phyloP scores from a whole-genome alignment of 495 filamentous ascomycete genomes.

The Penicillium macrosclerotiorum region DNA sequence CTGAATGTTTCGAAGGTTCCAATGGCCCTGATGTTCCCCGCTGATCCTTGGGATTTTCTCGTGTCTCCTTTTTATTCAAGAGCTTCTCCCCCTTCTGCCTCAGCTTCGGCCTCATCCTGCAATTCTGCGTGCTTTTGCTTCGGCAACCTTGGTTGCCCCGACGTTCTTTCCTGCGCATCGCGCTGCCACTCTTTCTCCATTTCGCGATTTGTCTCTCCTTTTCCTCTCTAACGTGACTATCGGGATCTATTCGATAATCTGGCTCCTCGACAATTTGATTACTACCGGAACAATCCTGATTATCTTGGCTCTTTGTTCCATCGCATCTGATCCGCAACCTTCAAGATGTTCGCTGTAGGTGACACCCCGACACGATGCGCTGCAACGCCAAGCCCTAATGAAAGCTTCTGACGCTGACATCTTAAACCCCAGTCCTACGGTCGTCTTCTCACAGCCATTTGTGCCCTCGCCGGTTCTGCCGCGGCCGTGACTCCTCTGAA shows the following conservation, averaged over 20 bases:
- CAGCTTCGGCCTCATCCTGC: neutral
- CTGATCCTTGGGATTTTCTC: slow-evolving; percentile 1
- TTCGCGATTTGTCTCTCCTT: slow-evolving; percentile 3
- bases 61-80: neutral
- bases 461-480: slow-evolving; percentile 49
- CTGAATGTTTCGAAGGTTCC: no score
- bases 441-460: slow-evolving; percentile 39
- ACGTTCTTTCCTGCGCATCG: no score
- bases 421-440: slow-evolving; percentile 17
- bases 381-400: neutral
- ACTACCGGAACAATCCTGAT: no score
- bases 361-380: neutral
- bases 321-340: neutral
- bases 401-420: neutral
- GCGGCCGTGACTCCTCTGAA: slow-evolving; percentile 70
- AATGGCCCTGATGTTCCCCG: no score
- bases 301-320: neutral
- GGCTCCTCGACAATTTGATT: no score
- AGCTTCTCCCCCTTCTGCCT: neutral
- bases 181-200: no score
- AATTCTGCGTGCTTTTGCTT: no score
- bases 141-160: no score
- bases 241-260: no score
- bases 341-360: slow-evolving; percentile 27
- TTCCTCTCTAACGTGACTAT: no score